Evolutionary conservation across 2,329 filamentous ascomycete species (phyloP).

Genomic region (Davidsoniella neocaledoniae): DNA sequence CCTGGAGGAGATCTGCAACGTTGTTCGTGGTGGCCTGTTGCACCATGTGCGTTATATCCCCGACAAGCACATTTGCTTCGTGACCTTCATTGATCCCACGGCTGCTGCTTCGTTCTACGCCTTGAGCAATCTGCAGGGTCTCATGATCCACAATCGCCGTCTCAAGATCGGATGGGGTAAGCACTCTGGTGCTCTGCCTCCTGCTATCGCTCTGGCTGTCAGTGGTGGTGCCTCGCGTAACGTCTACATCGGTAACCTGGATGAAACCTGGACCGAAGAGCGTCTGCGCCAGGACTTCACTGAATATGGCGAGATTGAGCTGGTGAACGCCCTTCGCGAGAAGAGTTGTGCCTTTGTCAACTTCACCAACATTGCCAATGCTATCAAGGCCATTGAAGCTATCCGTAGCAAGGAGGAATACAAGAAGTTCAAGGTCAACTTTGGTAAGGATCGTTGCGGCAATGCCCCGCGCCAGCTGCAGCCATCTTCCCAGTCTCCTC

Average conservation of each 20-base stretch:
- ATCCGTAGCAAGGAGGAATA: conserved; percentile 92
- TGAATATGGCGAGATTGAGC: conserved; percentile 92
- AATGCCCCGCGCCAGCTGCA: conserved; percentile 84
- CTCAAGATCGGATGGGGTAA: conserved; percentile 99
- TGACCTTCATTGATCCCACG: conserved; percentile 97
- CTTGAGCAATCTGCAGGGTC: conserved; percentile 85
- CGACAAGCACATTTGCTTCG: conserved; percentile 99
- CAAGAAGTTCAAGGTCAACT: conserved; percentile 98
- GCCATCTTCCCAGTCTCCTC: conserved; percentile 49
- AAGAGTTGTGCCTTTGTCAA: conserved; percentile 99
- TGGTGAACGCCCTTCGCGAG: conserved; percentile 90
- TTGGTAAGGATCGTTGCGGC: conserved; percentile 94
- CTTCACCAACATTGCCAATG: conserved; percentile 99
- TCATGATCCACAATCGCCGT: conserved; percentile 98
- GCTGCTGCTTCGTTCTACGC: conserved; percentile 97
- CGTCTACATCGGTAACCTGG: conserved; percentile 93
- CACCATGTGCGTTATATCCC: conserved; percentile 99
- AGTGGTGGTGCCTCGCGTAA: conserved; percentile 96
- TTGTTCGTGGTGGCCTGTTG: conserved; percentile 83
- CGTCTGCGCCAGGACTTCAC: conserved; percentile 90
- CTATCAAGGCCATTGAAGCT: conserved; percentile 97
- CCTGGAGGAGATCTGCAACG: conserved; percentile 98
- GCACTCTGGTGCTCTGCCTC: conserved; percentile 89
- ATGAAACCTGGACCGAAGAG: conserved; percentile 95
- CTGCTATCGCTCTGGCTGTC: conserved; percentile 87